A percentile compares a stretch with the other conserved stretches of the same genome.
Conservation (phyloP, 1,139 yeast species). For the Yamadazyma sp. region DNA sequence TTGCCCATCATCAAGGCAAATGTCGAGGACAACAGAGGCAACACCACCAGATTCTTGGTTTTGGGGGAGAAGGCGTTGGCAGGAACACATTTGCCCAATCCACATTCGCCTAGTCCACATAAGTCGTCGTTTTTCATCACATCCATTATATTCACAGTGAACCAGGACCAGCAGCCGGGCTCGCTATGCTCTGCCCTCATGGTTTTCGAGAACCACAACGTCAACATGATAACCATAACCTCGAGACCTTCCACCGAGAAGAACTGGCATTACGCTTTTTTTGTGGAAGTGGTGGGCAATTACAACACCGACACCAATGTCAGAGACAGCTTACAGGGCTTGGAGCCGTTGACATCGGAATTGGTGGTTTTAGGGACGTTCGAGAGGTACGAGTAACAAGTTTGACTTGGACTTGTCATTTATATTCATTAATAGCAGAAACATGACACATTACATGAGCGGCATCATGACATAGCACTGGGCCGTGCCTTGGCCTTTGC, state of each 20-base stretch:
- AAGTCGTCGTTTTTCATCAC: conserved; percentile 31
- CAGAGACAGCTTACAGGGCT: conserved; percentile 18
- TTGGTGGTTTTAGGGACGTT: conserved; percentile 41
- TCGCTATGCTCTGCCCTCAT: conserved; percentile 68
- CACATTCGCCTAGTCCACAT: too few species aligned
- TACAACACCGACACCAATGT: conserved; percentile 19
- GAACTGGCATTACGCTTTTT: conserved; percentile 86
- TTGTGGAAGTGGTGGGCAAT: conserved; percentile 59
- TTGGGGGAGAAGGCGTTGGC: conserved; percentile 38
- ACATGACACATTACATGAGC: background rate
- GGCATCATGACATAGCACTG: too few species aligned
- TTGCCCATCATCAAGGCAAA: conserved; percentile 56
- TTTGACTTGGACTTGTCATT: too few species aligned
- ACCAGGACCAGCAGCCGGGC: conserved; percentile 59
- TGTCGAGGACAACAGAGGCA: conserved; percentile 70
- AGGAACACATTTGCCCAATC: conserved; percentile 8
- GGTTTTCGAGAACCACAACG: conserved; percentile 54
- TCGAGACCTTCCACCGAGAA: conserved; percentile 66
- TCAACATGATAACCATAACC: conserved; percentile 70
- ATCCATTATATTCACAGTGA: conserved; percentile 64
- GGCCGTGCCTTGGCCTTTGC: too few species aligned
- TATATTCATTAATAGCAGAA: conserved; percentile 3
- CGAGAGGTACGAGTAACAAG: conserved; percentile 17
- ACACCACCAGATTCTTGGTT: conserved; percentile 83
- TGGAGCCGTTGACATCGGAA: conserved; percentile 25